Percentiles rank a stretch among this genome's conserved stretches.
Evolutionary conservation across 2,329 filamentous ascomycete species (phyloP).

Genomic region (Colletotrichum eleusines): DNA sequence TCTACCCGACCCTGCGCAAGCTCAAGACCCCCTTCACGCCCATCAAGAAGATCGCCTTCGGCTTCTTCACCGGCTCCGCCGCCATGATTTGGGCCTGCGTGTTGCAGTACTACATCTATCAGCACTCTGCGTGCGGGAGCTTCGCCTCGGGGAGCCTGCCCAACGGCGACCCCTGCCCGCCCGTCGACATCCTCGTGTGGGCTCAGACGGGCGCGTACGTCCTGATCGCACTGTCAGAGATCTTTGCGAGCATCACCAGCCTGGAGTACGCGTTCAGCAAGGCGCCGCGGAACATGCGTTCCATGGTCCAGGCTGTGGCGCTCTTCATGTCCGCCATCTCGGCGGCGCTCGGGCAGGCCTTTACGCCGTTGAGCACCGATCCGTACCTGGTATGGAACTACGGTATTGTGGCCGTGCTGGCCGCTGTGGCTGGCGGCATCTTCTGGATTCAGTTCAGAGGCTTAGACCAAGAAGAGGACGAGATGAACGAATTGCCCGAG

Average conservation of each 20-base stretch:
- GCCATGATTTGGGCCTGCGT: slow-evolving; percentile 70
- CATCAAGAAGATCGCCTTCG: slow-evolving; percentile 80
- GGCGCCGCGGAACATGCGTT: slow-evolving; percentile 81
- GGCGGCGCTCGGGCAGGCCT: slow-evolving; percentile 74
- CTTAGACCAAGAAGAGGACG: slow-evolving; percentile 74
- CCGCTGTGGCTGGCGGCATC: slow-evolving; percentile 70
- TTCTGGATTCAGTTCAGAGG: slow-evolving; percentile 78
- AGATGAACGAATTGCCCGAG: slow-evolving; percentile 69
- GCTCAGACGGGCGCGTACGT: slow-evolving; percentile 64
- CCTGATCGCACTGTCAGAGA: slow-evolving; percentile 62
- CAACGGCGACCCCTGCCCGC: slow-evolving; percentile 51
- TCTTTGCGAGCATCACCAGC: slow-evolving; percentile 65
- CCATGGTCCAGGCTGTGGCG: slow-evolving; percentile 75
- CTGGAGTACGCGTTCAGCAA: slow-evolving; percentile 84
- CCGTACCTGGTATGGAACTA: slow-evolving; percentile 83
- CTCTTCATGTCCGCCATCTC: slow-evolving; percentile 78
- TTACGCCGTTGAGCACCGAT: slow-evolving; percentile 60
- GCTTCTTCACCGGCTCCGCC: slow-evolving; percentile 73
- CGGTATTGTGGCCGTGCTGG: slow-evolving; percentile 72
- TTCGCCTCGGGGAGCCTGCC: slow-evolving; percentile 49
- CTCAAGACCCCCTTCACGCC: slow-evolving; percentile 76
- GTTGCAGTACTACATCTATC: slow-evolving; percentile 73
- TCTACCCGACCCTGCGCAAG: slow-evolving; percentile 77
- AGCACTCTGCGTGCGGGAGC: slow-evolving; percentile 68
- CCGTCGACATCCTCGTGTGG: slow-evolving; percentile 73